A percentile compares a stretch with the other conserved stretches of the same genome.
phyloP scores from a whole-genome alignment of 2,329 filamentous ascomycete genomes.

The Penicillium nordicum region DNA sequence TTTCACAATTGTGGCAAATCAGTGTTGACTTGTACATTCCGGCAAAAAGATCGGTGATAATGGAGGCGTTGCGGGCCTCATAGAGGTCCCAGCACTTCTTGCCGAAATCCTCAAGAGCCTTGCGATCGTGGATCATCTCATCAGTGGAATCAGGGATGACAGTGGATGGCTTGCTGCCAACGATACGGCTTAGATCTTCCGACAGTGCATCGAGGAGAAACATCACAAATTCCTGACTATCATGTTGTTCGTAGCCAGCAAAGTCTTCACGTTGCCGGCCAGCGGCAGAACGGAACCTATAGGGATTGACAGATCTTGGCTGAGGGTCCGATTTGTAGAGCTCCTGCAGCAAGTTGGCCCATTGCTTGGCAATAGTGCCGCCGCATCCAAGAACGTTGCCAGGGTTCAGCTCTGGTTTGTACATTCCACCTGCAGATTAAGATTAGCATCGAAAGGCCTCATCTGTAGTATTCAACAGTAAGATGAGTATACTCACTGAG shows the following conservation, averaged over 20 bases:
- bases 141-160: slow-evolving; percentile 98
- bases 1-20: slow-evolving; percentile 83
- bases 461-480: background rate
- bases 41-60: slow-evolving; percentile 92
- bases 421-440: slow-evolving; percentile 53
- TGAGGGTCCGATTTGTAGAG: slow-evolving; percentile 68
- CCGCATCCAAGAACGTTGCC: slow-evolving; percentile 81
- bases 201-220: slow-evolving; percentile 93
- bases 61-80: slow-evolving; percentile 85
- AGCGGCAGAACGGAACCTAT: slow-evolving; percentile 77
- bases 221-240: slow-evolving; percentile 94
- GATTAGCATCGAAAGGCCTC: slow-evolving; percentile 11
- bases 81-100: slow-evolving; percentile 89
- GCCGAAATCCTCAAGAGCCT: slow-evolving; percentile 78
- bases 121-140: slow-evolving; percentile 81
- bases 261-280: slow-evolving; percentile 80
- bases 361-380: slow-evolving; percentile 81
- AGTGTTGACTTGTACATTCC: slow-evolving; percentile 98
- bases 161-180: slow-evolving; percentile 94
- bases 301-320: slow-evolving; percentile 68
- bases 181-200: slow-evolving; percentile 81
- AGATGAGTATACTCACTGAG: slow-evolving; percentile 44
- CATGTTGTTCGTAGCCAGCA: slow-evolving; percentile 92
- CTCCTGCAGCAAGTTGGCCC: slow-evolving; percentile 69
- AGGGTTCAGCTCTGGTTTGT: slow-evolving; percentile 76